phyloP scores from a whole-genome alignment of 768 basidiomycete species.

The Phlebiopsis flavidoalba region DNA sequence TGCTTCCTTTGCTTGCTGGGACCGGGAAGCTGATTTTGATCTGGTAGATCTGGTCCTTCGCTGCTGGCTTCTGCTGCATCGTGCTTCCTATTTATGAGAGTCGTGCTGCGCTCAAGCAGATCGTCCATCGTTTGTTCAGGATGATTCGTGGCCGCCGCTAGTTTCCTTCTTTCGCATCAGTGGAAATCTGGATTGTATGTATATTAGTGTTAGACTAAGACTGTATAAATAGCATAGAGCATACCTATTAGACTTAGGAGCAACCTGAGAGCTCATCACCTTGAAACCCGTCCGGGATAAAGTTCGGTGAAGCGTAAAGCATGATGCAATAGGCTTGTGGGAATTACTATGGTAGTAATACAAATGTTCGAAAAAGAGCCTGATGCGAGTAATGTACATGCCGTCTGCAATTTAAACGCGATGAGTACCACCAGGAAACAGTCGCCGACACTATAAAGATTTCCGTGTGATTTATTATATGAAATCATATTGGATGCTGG shows the following conservation, averaged over 20 bases:
- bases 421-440: not conserved
- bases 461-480: no score
- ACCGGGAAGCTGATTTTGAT: not conserved
- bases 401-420: not conserved
- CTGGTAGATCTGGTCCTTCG: not conserved
- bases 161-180: not conserved
- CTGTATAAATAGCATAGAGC: not conserved
- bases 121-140: not conserved
- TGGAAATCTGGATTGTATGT: not conserved
- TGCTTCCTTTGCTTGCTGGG: not conserved
- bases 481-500: no score
- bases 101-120: constrained; percentile 2
- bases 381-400: not conserved
- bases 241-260: not conserved
- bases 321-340: no score
- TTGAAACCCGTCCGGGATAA: no score
- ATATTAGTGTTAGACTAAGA: not conserved
- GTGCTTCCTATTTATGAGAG: constrained; percentile 9
- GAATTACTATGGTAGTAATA: not conserved
- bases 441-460: no score
- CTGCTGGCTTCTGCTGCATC: constrained; percentile 7
- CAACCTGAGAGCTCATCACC: no score
- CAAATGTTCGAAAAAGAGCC: not conserved
- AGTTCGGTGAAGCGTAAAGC: no score
- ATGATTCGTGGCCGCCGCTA: not conserved